These are phyloP conservation scores for Fusarium acutatum DNA, from an alignment of 2,329 filamentous ascomycete species.

Conservation along the genomic window DNA sequence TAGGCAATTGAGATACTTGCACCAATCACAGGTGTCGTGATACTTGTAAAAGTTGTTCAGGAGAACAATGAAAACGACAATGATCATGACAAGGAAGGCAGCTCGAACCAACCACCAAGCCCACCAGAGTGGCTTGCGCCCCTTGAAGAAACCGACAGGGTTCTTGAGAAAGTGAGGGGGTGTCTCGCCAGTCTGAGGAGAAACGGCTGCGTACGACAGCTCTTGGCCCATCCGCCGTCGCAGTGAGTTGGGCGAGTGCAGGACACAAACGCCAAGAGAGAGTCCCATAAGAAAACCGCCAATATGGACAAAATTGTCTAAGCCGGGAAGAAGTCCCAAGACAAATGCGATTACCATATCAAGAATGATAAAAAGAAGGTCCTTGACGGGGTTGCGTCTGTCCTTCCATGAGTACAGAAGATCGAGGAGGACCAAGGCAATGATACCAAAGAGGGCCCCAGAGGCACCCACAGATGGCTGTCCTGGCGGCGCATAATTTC, in stretches of 20 bases:
- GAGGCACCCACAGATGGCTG: slow-evolving; percentile 90
- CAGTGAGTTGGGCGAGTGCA: slow-evolving; percentile 86
- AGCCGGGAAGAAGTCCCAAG: slow-evolving; percentile 85
- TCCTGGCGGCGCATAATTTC: slow-evolving; percentile 86
- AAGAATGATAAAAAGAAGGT: slow-evolving; percentile 85
- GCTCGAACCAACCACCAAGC: slow-evolving; percentile 91
- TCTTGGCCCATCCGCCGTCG: slow-evolving; percentile 77
- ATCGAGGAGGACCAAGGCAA: slow-evolving; percentile 88
- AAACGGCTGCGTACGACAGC: slow-evolving; percentile 76
- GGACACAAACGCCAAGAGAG: slow-evolving; percentile 82
- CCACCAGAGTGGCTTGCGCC: slow-evolving; percentile 95
- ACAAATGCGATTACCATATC: slow-evolving; percentile 92
- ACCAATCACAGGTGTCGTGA: slow-evolving; percentile 83
- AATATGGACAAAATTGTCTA: slow-evolving; percentile 98
- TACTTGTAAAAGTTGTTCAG: slow-evolving; percentile 88
- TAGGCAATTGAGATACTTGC: slow-evolving; percentile 93
- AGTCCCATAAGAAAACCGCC: slow-evolving; percentile 95
- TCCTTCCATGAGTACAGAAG: slow-evolving; percentile 92
- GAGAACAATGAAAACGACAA: slow-evolving; percentile 86
- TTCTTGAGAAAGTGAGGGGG: slow-evolving; percentile 66
- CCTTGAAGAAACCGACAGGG: slow-evolving; percentile 85
- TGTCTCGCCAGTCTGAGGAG: slow-evolving; percentile 57
- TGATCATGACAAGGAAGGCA: slow-evolving; percentile 78
- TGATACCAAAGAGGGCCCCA: slow-evolving; percentile 88
- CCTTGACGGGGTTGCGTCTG: slow-evolving; percentile 77